Percentiles rank a stretch among this genome's conserved stretches.
These are phyloP conservation scores for Oryza meyeriana DNA, from an alignment of 176 grass and related monocot genomes.

Conservation along the genomic window DNA sequence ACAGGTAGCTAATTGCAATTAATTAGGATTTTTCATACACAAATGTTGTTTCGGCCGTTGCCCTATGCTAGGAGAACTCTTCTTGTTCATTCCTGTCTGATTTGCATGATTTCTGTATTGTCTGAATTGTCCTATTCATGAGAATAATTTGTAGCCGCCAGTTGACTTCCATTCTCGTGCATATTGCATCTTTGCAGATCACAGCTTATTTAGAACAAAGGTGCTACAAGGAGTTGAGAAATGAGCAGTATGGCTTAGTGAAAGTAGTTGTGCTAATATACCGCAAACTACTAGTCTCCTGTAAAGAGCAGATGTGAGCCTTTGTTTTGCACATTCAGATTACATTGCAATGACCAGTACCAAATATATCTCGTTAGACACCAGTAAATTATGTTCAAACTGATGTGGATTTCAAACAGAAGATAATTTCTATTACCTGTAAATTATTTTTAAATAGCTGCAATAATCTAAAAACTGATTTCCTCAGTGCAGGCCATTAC, in stretches of 20 bases:
- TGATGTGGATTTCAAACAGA: neutral
- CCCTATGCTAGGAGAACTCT: neutral
- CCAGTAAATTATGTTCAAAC: neutral
- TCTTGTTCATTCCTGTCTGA: no score
- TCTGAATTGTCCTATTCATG: neutral
- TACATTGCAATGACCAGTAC: neutral
- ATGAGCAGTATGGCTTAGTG: constrained; percentile 58
- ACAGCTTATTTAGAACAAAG: constrained; percentile 81
- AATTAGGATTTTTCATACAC: no score
- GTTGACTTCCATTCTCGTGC: neutral
- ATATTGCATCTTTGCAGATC: constrained; percentile 46
- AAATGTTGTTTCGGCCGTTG: neutral
- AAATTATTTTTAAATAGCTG: neutral
- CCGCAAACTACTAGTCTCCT: constrained; percentile 64
- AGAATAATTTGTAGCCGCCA: constrained; percentile 27
- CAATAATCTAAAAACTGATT: constrained; percentile 9
- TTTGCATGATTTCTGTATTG: no score
- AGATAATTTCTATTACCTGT: neutral
- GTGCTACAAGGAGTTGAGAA: constrained; percentile 81
- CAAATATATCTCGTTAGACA: neutral
- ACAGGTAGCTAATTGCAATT: no score
- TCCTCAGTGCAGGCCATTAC: constrained; percentile 65
- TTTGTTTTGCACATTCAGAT: neutral
- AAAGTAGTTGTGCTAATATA: constrained; percentile 88
- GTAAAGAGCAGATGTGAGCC: constrained; percentile 83